Conservation (phyloP, 75 land plant species). For the Adiantum capillusveneris region DNA sequence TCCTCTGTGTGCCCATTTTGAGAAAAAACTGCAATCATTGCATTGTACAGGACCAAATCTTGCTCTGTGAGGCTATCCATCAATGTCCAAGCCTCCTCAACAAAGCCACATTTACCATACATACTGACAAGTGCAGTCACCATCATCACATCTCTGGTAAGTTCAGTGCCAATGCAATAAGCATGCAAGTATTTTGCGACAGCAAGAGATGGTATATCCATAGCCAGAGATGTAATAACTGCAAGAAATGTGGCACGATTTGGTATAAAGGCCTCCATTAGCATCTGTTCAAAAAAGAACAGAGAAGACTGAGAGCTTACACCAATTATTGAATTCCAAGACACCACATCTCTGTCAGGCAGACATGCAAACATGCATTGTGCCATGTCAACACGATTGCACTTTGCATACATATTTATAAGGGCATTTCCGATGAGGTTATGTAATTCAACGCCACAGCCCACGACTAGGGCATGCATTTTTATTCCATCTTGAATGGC, state of each 20-base stretch:
- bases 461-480: conserved; percentile 8
- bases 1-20: background rate
- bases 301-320: conserved; percentile 18
- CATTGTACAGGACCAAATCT: background rate
- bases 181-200: background rate
- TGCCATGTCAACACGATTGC: conserved; percentile 17
- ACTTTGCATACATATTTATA: conserved; percentile 24
- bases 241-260: conserved; percentile 36
- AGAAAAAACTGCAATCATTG: background rate
- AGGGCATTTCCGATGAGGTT: conserved; percentile 18
- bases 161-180: background rate
- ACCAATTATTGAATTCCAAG: conserved; percentile 24
- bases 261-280: conserved; percentile 27
- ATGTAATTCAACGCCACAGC: conserved; percentile 5
- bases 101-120: background rate
- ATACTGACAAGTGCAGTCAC: background rate
- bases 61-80: background rate
- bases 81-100: background rate
- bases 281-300: conserved; percentile 31
- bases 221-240: conserved; percentile 17
- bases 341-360: conserved; percentile 7
- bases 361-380: conserved; percentile 14
- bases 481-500: conserved; percentile 9
- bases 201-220: background rate
- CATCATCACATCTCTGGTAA: background rate